Evolutionary conservation across 257 asterid genomes (phyloP), one percentile per base, ranked within the genome.

Genomic region (Solanum corneliomulleri): DNA sequence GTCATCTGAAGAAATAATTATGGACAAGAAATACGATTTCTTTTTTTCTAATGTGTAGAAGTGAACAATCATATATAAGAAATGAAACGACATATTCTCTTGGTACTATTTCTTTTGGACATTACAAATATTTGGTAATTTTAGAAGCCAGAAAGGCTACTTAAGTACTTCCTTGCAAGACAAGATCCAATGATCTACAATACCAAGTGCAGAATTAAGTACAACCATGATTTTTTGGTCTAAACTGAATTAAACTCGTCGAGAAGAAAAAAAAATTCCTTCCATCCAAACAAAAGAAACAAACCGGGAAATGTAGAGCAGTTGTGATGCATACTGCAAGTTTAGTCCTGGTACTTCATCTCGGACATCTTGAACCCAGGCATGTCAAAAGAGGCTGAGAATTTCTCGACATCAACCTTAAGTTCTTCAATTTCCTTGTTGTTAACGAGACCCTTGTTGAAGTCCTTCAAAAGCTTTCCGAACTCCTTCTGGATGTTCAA

Each of bases 401-500:
- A 97, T 78, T 97, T 97, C 88, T 95, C 98, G 1, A 97, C 99
- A 44, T 95, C 99, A 10, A 92, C 97, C 94, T 95, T 97, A 47
- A 97, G 98, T 86, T 93, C 95, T 80, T 97, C 99, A 20, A 97
- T 92, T 82, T 97, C 99, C 90, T 94, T 94, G 92, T 95, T 95
- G 93, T 95, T 91, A 56, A 91, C 98, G 75, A 97, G 93, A 14
- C 98, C 99, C 93, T 95, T 97, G 96, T 95, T 94, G 90, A 95
- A 97, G 94, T 97, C 99, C 94, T 97, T 97, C 91, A 97, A 88
- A 68, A 97, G 95, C 88, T 95, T 97, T 20, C 99, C 99, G 42
- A 92, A 86, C 88, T 95, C 99, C 92, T 97, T 95, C 89, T 97
- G 99, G 91, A 95, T 94, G 88, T 93, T 95, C 95, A 97, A 88